phyloP scores from a whole-genome alignment of 2,329 filamentous ascomycete species.

The Phialophora expanda region DNA sequence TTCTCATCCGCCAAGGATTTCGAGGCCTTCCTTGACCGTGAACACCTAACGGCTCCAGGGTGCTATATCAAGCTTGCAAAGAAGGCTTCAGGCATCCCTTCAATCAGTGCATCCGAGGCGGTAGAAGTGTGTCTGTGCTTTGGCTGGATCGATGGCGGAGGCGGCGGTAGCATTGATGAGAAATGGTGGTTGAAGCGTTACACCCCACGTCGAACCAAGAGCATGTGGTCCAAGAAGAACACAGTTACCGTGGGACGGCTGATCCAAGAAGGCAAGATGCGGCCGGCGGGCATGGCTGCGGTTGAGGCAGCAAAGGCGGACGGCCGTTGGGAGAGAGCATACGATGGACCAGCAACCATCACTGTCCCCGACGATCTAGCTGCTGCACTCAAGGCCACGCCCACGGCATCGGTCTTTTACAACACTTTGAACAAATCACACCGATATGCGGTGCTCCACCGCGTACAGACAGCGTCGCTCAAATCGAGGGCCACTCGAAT shows the following conservation, averaged over 20 bases:
- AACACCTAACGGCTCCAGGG: conserved; percentile 46
- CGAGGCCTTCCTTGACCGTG: conserved; percentile 50
- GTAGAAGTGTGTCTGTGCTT: conserved; percentile 64
- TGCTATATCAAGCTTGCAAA: conserved; percentile 59
- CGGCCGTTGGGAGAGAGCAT: conserved; percentile 64
- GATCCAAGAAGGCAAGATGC: conserved; percentile 56
- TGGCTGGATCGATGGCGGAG: conserved; percentile 66
- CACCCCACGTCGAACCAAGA: conserved; percentile 61
- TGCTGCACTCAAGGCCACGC: conserved; percentile 48
- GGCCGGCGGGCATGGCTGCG: conserved; percentile 54
- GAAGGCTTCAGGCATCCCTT: conserved; percentile 51
- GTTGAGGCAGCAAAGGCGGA: conserved; percentile 63
- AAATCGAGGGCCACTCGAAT: conserved; percentile 48
- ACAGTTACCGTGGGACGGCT: conserved; percentile 58
- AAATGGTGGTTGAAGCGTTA: conserved; percentile 61
- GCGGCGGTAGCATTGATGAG: conserved; percentile 54
- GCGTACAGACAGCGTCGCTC: conserved; percentile 51
- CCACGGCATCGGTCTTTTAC: conserved; percentile 49
- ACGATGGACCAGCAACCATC: conserved; percentile 57
- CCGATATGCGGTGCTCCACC: conserved; percentile 55
- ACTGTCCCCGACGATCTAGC: conserved; percentile 58
- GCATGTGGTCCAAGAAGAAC: conserved; percentile 66
- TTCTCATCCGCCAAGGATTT: conserved; percentile 43
- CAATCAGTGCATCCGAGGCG: conserved; percentile 56
- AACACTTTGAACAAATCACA: conserved; percentile 53